These are phyloP conservation scores for Breynia disticha DNA, from an alignment of 441 rosid genomes.

Conservation along the genomic window DNA sequence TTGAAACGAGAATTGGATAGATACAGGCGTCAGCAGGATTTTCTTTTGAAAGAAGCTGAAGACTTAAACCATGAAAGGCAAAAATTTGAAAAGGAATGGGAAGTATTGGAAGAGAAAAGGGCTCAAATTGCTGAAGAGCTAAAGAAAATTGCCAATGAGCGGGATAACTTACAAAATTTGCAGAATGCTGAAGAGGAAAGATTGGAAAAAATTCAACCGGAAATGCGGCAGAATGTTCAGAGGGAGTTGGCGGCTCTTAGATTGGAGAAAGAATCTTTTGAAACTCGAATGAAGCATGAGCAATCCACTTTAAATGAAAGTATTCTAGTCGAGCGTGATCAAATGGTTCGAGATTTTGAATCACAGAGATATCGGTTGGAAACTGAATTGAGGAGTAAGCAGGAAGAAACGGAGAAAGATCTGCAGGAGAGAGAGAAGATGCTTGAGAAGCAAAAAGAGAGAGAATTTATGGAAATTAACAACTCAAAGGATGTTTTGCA, in stretches of 20 bases:
- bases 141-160: slow-evolving; percentile 39
- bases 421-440: slow-evolving; percentile 30
- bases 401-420: slow-evolving; percentile 51
- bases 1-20: slow-evolving; percentile 55
- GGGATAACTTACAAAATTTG: slow-evolving; percentile 39
- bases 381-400: slow-evolving; percentile 29
- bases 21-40: slow-evolving; percentile 43
- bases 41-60: slow-evolving; percentile 50
- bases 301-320: slow-evolving; percentile 43
- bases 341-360: slow-evolving; percentile 54
- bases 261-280: slow-evolving; percentile 62
- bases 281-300: slow-evolving; percentile 53
- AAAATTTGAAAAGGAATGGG: slow-evolving; percentile 77
- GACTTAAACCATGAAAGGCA: slow-evolving; percentile 63
- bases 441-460: slow-evolving; percentile 41
- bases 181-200: slow-evolving; percentile 41
- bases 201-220: slow-evolving; percentile 48
- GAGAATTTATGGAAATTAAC: slow-evolving; percentile 31
- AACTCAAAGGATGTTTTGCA: slow-evolving; percentile 36
- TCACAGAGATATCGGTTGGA: slow-evolving; percentile 38
- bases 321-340: slow-evolving; percentile 37
- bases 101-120: slow-evolving; percentile 62
- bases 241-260: slow-evolving; percentile 49
- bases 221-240: slow-evolving; percentile 30
- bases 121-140: slow-evolving; percentile 34